A percentile compares a stretch with the other conserved stretches of the same genome.
These are phyloP conservation scores for Annulohypoxylon nitens DNA, from an alignment of 495 filamentous ascomycete species.

Conservation along the genomic window DNA sequence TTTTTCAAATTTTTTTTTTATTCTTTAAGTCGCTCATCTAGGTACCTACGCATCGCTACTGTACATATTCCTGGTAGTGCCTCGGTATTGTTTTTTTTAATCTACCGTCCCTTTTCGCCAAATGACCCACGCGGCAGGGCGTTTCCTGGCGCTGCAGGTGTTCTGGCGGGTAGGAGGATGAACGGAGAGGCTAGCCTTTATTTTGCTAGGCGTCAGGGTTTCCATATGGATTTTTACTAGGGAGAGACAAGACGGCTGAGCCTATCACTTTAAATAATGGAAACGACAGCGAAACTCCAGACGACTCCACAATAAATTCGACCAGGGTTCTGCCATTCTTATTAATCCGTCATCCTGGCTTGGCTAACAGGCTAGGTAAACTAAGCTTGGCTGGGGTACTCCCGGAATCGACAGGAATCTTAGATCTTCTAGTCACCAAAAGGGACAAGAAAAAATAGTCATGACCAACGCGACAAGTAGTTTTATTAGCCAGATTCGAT, in stretches of 20 bases:
- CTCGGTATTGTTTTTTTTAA: slow-evolving; percentile 28
- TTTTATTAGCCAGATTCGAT: neutral
- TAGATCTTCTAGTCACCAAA: slow-evolving; percentile 30
- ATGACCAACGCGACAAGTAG: slow-evolving; percentile 6
- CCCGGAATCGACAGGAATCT: slow-evolving; percentile 49
- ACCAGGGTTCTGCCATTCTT: slow-evolving; percentile 44
- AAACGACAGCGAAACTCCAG: slow-evolving; percentile 54
- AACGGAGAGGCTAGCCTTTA: slow-evolving; percentile 47
- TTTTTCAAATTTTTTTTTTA: neutral
- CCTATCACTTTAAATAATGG: slow-evolving; percentile 52
- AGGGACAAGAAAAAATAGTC: neutral
- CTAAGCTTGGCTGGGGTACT: slow-evolving; percentile 45
- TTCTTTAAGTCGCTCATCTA: too few species aligned
- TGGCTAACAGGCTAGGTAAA: slow-evolving; percentile 16
- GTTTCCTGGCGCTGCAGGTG: slow-evolving; percentile 51
- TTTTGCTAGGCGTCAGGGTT: slow-evolving; percentile 21
- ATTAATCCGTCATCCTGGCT: slow-evolving; percentile 50
- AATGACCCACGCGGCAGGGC: slow-evolving; percentile 49
- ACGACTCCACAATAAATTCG: slow-evolving; percentile 46
- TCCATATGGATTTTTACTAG: slow-evolving; percentile 1
- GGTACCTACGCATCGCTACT: neutral
- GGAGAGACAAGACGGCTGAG: slow-evolving; percentile 48
- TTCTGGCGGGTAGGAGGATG: slow-evolving; percentile 46
- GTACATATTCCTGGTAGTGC: slow-evolving; percentile 12
- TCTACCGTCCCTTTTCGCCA: slow-evolving; percentile 26